Conservation (phyloP, 345 rosid genomes). For the Gynandropsis gynandra region DNA sequence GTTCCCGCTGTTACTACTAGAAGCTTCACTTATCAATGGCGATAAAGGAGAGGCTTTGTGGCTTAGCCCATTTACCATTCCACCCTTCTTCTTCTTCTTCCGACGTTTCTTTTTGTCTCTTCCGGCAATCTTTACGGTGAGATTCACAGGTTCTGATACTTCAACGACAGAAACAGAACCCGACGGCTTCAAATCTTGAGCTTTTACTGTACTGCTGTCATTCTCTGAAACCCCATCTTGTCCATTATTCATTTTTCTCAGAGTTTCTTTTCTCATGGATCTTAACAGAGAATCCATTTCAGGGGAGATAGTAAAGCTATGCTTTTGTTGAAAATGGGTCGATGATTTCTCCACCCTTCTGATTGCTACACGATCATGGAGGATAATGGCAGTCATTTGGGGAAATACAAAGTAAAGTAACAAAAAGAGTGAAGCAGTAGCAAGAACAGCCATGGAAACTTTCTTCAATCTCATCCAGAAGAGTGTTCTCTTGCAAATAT, state of each 20-base stretch:
- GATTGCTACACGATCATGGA: conserved; percentile 27
- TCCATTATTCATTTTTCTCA: conserved; percentile 18
- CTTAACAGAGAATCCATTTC: conserved; percentile 38
- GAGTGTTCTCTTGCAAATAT: conserved; percentile 51
- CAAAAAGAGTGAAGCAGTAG: conserved; percentile 38
- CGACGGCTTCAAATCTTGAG: neutral
- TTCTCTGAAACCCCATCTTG: conserved; percentile 19
- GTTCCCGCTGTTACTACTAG: conserved; percentile 87
- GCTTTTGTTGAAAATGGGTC: neutral
- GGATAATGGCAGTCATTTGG: conserved; percentile 29
- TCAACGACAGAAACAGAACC: conserved; percentile 22
- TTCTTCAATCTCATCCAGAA: conserved; percentile 59
- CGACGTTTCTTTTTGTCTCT: conserved; percentile 70
- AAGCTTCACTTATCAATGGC: conserved; percentile 51
- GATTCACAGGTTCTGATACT: conserved; percentile 40
- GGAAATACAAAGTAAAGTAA: conserved; percentile 37
- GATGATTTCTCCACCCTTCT: conserved; percentile 40
- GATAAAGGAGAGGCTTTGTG: too few species aligned
- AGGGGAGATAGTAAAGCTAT: conserved; percentile 30
- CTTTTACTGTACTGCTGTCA: neutral
- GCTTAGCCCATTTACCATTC: conserved; percentile 15
- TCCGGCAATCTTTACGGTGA: conserved; percentile 44
- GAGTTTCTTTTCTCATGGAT: conserved; percentile 31
- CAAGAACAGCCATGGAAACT: conserved; percentile 32
- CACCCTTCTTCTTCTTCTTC: conserved; percentile 61